Evolutionary conservation across 345 rosid species (phyloP).

Genomic region (Rhizophora apiculata): DNA sequence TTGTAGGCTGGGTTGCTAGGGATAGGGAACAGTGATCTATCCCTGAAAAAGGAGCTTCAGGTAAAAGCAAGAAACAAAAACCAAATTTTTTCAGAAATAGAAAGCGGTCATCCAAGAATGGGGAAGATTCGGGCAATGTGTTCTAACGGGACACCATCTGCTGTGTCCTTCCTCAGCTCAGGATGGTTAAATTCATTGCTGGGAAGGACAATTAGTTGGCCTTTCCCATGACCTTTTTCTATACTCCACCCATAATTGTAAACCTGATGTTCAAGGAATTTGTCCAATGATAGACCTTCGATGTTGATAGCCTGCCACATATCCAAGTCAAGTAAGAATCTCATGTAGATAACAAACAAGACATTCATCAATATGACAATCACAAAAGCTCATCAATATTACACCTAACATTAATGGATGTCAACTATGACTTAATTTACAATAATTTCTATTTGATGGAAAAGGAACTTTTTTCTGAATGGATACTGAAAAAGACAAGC

Average conservation of each 20-base stretch:
- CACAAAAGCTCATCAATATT: background rate
- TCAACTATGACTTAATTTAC: too few species aligned
- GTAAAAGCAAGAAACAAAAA: background rate
- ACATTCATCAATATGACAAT: background rate
- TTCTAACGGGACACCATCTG: constrained; percentile 70
- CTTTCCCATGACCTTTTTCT: constrained; percentile 63
- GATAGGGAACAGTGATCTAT: too few species aligned
- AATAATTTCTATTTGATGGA: too few species aligned
- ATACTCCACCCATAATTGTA: constrained; percentile 63
- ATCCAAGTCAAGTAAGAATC: constrained; percentile 6
- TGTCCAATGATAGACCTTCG: constrained; percentile 81
- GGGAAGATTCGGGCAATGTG: constrained; percentile 87
- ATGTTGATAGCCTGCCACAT: constrained; percentile 66
- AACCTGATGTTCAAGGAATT: constrained; percentile 73
- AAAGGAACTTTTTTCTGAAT: too few species aligned
- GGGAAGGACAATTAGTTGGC: constrained; percentile 56
- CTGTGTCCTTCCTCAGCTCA: constrained; percentile 68
- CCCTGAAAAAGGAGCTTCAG: background rate
- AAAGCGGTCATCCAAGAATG: constrained; percentile 56
- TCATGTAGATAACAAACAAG: background rate
- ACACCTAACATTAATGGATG: too few species aligned
- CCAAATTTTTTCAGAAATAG: background rate
- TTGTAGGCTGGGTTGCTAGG: too few species aligned
- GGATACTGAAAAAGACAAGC: too few species aligned
- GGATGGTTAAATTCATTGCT: constrained; percentile 79